phyloP scores from a whole-genome alignment of 2,329 filamentous ascomycete species.

The Sporothrix mexicana region DNA sequence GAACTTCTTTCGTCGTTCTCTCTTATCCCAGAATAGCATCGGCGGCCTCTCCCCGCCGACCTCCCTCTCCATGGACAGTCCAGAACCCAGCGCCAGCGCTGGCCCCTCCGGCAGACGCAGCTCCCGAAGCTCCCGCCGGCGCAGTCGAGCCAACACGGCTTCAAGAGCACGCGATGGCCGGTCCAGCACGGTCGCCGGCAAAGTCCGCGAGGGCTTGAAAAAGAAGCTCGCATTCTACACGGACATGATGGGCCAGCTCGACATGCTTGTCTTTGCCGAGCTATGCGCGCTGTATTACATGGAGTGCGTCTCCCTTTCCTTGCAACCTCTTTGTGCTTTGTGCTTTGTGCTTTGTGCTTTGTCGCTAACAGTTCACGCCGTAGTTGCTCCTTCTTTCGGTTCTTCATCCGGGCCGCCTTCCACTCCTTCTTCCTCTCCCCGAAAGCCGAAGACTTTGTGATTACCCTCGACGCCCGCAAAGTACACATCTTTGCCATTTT shows the following conservation, averaged over 20 bases:
- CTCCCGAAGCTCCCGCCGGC: slow-evolving; percentile 13
- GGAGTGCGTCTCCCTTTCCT: slow-evolving; percentile 58
- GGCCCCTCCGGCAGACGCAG: slow-evolving; percentile 30
- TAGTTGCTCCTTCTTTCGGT: slow-evolving; percentile 69
- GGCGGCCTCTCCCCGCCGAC: not conserved
- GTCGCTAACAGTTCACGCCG: not conserved
- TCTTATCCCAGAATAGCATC: not conserved
- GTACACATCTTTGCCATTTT: slow-evolving; percentile 64
- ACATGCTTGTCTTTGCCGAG: slow-evolving; percentile 68
- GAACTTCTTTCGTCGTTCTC: not conserved
- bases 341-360: not conserved
- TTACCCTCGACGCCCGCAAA: slow-evolving; percentile 61
- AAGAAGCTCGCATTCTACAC: slow-evolving; percentile 67
- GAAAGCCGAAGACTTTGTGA: slow-evolving; percentile 61
- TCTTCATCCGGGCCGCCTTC: slow-evolving; percentile 62
- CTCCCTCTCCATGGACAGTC: slow-evolving; percentile 28
- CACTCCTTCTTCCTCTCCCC: slow-evolving; percentile 70
- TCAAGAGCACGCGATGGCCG: slow-evolving; percentile 15
- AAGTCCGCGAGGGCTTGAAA: slow-evolving; percentile 46
- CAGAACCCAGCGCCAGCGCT: slow-evolving; percentile 16
- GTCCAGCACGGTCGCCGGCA: slow-evolving; percentile 38
- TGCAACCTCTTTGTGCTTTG: slow-evolving; percentile 5
- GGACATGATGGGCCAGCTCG: slow-evolving; percentile 65
- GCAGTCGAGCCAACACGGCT: slow-evolving; percentile 28
- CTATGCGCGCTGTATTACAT: slow-evolving; percentile 71